phyloP scores from a whole-genome alignment of 2,329 filamentous ascomycete genomes.

The Arthrocladium fulminans region DNA sequence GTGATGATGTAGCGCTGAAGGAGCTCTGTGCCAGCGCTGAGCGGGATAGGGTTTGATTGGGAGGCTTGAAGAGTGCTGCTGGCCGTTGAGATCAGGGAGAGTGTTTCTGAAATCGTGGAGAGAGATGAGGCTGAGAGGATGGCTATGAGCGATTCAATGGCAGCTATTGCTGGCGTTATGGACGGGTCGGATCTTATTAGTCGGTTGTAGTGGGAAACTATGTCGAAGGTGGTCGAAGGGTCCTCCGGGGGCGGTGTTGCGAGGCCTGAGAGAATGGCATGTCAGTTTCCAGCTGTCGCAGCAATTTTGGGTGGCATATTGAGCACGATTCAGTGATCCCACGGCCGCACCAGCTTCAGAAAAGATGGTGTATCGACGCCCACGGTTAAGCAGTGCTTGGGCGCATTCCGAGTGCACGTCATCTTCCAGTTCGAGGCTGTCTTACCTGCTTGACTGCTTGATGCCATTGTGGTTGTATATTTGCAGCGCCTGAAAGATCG shows the following conservation, averaged over 20 bases:
- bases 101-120: conserved; percentile 86
- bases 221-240: conserved; percentile 31
- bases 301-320: background rate
- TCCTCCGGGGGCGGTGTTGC: conserved; percentile 10
- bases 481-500: background rate
- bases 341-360: background rate
- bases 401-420: too few relatives aligned
- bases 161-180: conserved; percentile 89
- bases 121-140: conserved; percentile 71
- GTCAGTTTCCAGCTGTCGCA: background rate
- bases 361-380: background rate
- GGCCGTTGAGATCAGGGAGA: conserved; percentile 71
- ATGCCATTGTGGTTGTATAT: background rate
- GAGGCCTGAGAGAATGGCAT: background rate
- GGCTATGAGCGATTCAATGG: conserved; percentile 82
- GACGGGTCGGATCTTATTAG: conserved; percentile 64
- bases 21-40: conserved; percentile 87
- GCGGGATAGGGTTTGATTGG: conserved; percentile 79
- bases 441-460: background rate
- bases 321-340: background rate
- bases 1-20: conserved; percentile 90
- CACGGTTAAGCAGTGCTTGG: too few relatives aligned
- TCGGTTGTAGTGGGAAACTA: conserved; percentile 57
- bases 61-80: conserved; percentile 67
- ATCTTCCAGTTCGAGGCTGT: background rate